Percentiles rank a stretch among this genome's conserved stretches.
Evolutionary conservation across 768 basidiomycete genomes (phyloP).

Genomic region (Austroboletus eburneus): DNA sequence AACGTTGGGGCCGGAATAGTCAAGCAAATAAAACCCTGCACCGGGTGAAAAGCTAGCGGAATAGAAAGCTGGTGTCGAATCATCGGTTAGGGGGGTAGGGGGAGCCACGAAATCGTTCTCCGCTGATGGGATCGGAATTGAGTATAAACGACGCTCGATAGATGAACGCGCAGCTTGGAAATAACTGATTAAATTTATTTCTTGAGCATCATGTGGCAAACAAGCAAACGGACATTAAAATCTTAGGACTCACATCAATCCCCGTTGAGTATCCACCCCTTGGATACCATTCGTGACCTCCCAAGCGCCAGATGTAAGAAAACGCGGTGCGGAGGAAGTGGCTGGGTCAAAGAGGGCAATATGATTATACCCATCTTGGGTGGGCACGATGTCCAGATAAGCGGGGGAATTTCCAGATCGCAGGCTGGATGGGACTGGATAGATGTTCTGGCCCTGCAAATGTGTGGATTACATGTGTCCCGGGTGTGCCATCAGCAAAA

Average conservation of each 20-base stretch:
- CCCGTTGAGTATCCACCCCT: slow-evolving; percentile 63
- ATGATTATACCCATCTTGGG: slow-evolving; percentile 79
- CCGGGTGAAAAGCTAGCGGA: slow-evolving; percentile 75
- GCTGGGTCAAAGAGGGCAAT: slow-evolving; percentile 88
- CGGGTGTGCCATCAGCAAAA: slow-evolving; percentile 3
- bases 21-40: slow-evolving; percentile 79
- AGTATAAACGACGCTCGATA: slow-evolving; percentile 79
- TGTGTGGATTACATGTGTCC: slow-evolving; percentile 12
- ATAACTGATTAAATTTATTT: slow-evolving; percentile 52
- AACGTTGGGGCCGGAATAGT: slow-evolving; percentile 74
- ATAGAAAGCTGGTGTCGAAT: slow-evolving; percentile 52
- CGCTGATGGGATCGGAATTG: slow-evolving; percentile 62
- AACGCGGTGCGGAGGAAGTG: slow-evolving; percentile 62
- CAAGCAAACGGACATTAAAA: slow-evolving; percentile 31
- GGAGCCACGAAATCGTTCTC: slow-evolving; percentile 30
- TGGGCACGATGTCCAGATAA: slow-evolving; percentile 90
- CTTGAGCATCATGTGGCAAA: slow-evolving; percentile 19
- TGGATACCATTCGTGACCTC: slow-evolving; percentile 78
- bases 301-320: slow-evolving; percentile 86
- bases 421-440: slow-evolving; percentile 47
- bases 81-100: slow-evolving; percentile 52
- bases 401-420: slow-evolving; percentile 46
- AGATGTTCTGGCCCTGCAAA: slow-evolving; percentile 58
- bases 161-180: slow-evolving; percentile 85
- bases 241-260: slow-evolving; percentile 58